Conservation (phyloP, 2,329 filamentous ascomycete species). For the Parafenestella ontariensis region DNA sequence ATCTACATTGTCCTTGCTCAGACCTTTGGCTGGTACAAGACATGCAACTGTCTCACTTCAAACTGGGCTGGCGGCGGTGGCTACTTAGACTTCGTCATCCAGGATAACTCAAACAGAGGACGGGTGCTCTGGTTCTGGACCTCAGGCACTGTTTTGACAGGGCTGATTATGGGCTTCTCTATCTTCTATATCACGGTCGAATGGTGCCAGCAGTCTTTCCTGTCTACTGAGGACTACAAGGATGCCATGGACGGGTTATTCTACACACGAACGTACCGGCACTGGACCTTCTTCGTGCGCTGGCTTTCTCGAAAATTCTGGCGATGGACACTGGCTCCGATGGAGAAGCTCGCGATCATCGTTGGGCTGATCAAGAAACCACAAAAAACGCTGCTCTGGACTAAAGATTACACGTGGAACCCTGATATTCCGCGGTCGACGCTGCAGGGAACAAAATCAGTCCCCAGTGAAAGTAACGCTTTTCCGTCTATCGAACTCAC, state of each 20-base stretch:
- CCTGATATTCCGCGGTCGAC: neutral
- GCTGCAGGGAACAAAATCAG: neutral
- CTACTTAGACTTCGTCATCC: slow-evolving; percentile 50
- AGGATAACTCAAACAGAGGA: slow-evolving; percentile 38
- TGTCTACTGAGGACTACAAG: slow-evolving; percentile 44
- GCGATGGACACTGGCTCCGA: slow-evolving; percentile 14
- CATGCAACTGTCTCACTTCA: slow-evolving; percentile 52
- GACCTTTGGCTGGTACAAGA: slow-evolving; percentile 52
- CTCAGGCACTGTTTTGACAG: slow-evolving; percentile 39
- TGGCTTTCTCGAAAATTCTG: slow-evolving; percentile 13
- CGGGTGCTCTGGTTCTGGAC: slow-evolving; percentile 43
- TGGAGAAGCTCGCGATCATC: slow-evolving; percentile 18
- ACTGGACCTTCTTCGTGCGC: slow-evolving; percentile 22
- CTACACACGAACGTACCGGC: slow-evolving; percentile 32
- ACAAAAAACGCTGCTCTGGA: slow-evolving; percentile 35
- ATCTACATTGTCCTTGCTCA: slow-evolving; percentile 44
- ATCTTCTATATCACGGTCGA: slow-evolving; percentile 50
- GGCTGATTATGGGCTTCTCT: slow-evolving; percentile 35
- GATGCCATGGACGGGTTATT: slow-evolving; percentile 35
- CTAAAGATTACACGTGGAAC: slow-evolving; percentile 16
- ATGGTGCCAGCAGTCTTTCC: slow-evolving; percentile 49
- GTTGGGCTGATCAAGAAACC: slow-evolving; percentile 25
- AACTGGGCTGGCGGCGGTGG: slow-evolving; percentile 49
- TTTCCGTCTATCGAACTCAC: slow-evolving; percentile 23
- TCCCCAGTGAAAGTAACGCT: neutral